Conservation (phyloP, 768 basidiomycete species). For the Kwoniella dendrophila region DNA sequence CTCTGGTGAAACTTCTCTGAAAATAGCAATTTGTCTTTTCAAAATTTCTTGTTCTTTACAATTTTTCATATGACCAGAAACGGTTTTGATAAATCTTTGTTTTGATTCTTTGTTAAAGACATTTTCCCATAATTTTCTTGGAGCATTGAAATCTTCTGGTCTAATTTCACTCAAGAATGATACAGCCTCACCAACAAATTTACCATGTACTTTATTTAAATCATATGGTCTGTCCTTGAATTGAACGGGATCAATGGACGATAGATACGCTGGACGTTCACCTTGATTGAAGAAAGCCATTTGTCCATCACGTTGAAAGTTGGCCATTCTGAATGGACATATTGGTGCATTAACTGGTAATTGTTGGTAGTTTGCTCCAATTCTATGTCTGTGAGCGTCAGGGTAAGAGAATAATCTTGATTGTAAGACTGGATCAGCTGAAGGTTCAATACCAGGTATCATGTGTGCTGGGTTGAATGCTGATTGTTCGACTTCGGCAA, state of each 20-base stretch:
- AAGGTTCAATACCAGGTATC: constrained; percentile 84
- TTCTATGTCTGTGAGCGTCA: constrained; percentile 53
- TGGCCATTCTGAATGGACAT: constrained; percentile 64
- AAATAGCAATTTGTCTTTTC: constrained; percentile 60
- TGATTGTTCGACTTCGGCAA: constrained; percentile 52
- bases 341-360: constrained; percentile 83
- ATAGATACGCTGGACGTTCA: constrained; percentile 82
- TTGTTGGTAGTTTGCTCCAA: constrained; percentile 63
- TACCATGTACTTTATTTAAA: constrained; percentile 62
- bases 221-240: constrained; percentile 60
- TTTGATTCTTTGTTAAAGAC: constrained; percentile 55
- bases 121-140: constrained; percentile 46
- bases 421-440: constrained; percentile 89
- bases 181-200: constrained; percentile 69
- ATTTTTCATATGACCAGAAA: constrained; percentile 56
- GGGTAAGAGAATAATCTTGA: constrained; percentile 91
- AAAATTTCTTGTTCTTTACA: constrained; percentile 50
- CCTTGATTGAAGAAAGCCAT: constrained; percentile 77
- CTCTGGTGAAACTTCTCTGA: constrained; percentile 74
- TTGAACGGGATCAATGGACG: constrained; percentile 70
- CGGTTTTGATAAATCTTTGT: constrained; percentile 56
- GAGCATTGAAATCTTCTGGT: constrained; percentile 66
- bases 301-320: constrained; percentile 89
- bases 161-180: constrained; percentile 65
- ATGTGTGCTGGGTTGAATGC: constrained; percentile 71